phyloP scores from a whole-genome alignment of 805 yeast genomes.

The Ascoidea rubescens region DNA sequence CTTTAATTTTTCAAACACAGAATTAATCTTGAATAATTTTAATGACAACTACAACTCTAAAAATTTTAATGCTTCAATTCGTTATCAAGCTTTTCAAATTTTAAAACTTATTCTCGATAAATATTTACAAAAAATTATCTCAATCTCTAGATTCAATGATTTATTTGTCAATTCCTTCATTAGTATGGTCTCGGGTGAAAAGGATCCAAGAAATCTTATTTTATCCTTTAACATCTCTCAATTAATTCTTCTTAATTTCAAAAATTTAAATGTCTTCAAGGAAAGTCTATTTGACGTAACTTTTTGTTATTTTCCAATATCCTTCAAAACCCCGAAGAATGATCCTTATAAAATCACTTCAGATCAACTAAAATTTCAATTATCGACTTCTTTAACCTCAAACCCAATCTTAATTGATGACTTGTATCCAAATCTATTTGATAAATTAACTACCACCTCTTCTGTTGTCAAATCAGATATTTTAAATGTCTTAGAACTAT shows the following conservation, averaged over 20 bases:
- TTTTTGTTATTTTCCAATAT: conserved; percentile 93
- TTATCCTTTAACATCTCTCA: conserved; percentile 47
- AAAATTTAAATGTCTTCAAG: conserved; percentile 25
- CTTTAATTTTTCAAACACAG: conserved; percentile 17
- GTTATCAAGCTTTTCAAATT: conserved; percentile 45
- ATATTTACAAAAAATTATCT: neutral
- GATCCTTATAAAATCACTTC: conserved; percentile 79
- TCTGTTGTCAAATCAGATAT: conserved; percentile 65
- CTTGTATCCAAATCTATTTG: conserved; percentile 62
- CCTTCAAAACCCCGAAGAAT: conserved; percentile 83
- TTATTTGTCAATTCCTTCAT: conserved; percentile 42
- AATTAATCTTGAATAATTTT: conserved; percentile 23
- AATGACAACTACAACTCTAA: conserved; percentile 36
- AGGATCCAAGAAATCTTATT: conserved; percentile 83
- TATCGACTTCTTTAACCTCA: conserved; percentile 51
- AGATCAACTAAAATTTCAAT: conserved; percentile 46
- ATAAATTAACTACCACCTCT: conserved; percentile 67
- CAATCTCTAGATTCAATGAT: conserved; percentile 18
- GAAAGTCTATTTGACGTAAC: conserved; percentile 75
- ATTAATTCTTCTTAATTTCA: conserved; percentile 27
- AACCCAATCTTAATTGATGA: conserved; percentile 54
- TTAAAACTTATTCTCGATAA: conserved; percentile 23
- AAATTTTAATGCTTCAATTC: conserved; percentile 42
- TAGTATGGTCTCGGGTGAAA: conserved; percentile 71
- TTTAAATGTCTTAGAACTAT: conserved; percentile 41